Evolutionary conservation across 2,329 filamentous ascomycete genomes (phyloP), one percentile per base, ranked within the genome.

Genomic region (Ophidiomyces ophidiicola): DNA sequence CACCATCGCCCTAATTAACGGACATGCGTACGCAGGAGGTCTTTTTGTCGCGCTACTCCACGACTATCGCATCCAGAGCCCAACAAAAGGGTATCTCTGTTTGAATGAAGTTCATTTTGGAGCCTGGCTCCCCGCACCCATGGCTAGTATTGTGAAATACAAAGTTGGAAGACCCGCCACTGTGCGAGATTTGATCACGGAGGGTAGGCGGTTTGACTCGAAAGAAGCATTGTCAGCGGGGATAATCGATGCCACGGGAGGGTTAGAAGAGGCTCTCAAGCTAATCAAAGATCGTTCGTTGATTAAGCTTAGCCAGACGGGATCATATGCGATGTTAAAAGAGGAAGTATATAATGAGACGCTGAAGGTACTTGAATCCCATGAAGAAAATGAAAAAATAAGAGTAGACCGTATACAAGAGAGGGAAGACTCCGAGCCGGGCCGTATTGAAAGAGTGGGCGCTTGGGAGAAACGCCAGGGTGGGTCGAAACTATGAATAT

Each of bases 91-190:
- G n/a, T 87, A 76, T 60, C 58, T 82, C 26, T 88, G 83, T 60
- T 64, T 90, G 48, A 88, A 88, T 59, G 83, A 90, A 63, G 68
- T 90, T 10, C 77, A 86, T 48, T 80, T 90, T 45, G 82, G 83
- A 36, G 78, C 79, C 1, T 74, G 79, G n/a, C 70, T 90, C 24
- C 72, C 77, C 48, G 70, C 82, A 2, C 69, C 81, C 43, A 86
- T 92, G 81, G 72, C 72, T 39, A 67, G 69, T 34, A 73, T 90
- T 46, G 88, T 90, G 64, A 70, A 81, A 10, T 64, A 78, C 49
- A 90, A 88, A 60, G 57, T 79, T 2, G 50, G 69, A 0, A 57
- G 68, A 6, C 58, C 68, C 1, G 43, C 53, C 2, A 67, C 69
- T 0, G 81, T 78, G 55, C 70, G 80, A 24, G 63, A 65, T 29